These are phyloP conservation scores for Chytriomyces sp. DNA, from an alignment of 192 early-diverging fungal species.

Conservation along the genomic window DNA sequence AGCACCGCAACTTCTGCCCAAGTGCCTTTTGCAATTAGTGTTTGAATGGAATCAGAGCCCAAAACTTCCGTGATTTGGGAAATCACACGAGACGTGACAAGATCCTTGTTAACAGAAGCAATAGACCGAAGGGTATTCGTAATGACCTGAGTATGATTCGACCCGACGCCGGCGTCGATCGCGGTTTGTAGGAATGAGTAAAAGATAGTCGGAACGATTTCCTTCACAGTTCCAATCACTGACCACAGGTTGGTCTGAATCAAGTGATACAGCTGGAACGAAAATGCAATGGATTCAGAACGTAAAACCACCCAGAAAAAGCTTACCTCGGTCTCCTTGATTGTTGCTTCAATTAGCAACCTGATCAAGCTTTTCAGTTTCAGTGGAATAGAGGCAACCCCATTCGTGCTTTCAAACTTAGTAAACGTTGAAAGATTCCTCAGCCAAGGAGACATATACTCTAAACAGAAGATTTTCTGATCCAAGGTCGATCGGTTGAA, in stretches of 20 bases:
- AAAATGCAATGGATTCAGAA: conserved; percentile 14
- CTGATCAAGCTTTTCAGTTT: conserved; percentile 78
- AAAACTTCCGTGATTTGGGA: conserved; percentile 42
- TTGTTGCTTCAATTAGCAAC: conserved; percentile 77
- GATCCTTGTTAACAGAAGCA: conserved; percentile 73
- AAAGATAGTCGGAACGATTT: conserved; percentile 76
- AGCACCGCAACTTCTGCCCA: conserved; percentile 94
- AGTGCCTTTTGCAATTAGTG: conserved; percentile 77
- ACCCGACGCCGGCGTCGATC: conserved; percentile 76
- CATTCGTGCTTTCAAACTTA: conserved; percentile 8
- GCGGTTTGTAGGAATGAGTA: conserved; percentile 81
- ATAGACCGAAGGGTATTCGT: conserved; percentile 85
- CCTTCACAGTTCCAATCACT: conserved; percentile 75
- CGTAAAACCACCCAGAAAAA: conserved; percentile 17
- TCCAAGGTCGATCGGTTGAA: conserved; percentile 71
- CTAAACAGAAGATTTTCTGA: conserved; percentile 77
- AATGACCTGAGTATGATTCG: conserved; percentile 72
- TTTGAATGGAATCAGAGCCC: conserved; percentile 30
- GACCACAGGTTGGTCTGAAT: conserved; percentile 89
- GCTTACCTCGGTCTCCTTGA: conserved; percentile 72
- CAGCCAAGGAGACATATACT: conserved; percentile 92
- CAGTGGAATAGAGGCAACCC: conserved; percentile 32
- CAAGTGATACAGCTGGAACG: conserved; percentile 70
- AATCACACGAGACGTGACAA: conserved; percentile 73
- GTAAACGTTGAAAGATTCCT: conserved; percentile 61